Conservation (phyloP, 139 green algal species). For the Coccomyxa sp. region DNA sequence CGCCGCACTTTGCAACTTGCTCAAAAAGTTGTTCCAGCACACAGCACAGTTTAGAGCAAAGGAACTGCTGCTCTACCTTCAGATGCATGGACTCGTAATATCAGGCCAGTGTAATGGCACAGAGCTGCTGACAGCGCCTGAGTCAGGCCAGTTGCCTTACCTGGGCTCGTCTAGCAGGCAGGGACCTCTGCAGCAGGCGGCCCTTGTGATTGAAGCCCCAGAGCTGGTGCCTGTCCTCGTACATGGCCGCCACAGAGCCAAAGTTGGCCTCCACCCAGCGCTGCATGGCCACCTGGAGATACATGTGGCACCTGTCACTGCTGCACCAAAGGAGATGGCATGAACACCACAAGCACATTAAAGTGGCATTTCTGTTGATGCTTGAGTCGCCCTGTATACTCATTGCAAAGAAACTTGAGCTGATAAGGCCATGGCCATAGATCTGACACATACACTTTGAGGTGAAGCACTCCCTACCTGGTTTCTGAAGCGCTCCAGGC, state of each 20-base stretch:
- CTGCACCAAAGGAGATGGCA: not conserved
- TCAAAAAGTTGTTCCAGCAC: not conserved
- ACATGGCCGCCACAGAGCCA: slow-evolving; percentile 35
- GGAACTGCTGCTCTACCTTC: no score
- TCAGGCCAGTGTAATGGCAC: no score
- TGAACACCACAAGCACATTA: not conserved
- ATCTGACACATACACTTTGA: not conserved
- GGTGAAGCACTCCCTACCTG: slow-evolving; percentile 4
- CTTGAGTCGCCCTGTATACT: not conserved
- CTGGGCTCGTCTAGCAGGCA: slow-evolving; percentile 8
- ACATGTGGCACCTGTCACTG: not conserved
- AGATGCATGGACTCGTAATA: no score
- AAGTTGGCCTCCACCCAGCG: slow-evolving; percentile 17
- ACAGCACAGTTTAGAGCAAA: not conserved
- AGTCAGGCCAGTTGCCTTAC: no score
- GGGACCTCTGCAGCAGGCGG: slow-evolving; percentile 1
- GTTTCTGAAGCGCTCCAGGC: slow-evolving; percentile 56
- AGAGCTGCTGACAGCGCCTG: no score
- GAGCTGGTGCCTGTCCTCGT: slow-evolving; percentile 41
- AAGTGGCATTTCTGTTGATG: not conserved
- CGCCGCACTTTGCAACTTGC: no score
- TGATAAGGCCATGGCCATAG: not conserved
- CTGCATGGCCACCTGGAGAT: slow-evolving; percentile 14
- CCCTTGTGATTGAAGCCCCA: slow-evolving; percentile 8
- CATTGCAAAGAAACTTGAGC: not conserved